Percentiles rank a stretch among this genome's conserved stretches.
phyloP scores from a whole-genome alignment of 352 stramenopile genomes.

The Globisporangium middletonii region DNA sequence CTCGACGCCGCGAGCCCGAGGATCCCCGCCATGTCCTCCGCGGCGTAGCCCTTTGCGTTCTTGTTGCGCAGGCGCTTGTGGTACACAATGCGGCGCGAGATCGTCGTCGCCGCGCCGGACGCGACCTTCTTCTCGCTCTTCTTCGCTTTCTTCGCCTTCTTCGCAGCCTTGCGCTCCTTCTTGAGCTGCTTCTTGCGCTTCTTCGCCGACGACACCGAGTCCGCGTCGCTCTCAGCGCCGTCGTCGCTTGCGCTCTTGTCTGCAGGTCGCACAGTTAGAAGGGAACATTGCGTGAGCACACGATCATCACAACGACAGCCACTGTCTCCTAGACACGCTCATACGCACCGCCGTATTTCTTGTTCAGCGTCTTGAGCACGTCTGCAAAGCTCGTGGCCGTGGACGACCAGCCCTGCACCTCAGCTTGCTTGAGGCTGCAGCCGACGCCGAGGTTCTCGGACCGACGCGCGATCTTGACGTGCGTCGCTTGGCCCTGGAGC shows the following conservation, averaged over 20 bases:
- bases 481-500: conserved; percentile 81
- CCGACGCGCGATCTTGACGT: conserved; percentile 85
- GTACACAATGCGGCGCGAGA: conserved; percentile 73
- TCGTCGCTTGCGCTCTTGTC: conserved; percentile 30
- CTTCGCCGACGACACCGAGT: conserved; percentile 19
- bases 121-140: conserved; percentile 55
- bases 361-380: conserved; percentile 82
- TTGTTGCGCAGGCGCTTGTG: conserved; percentile 83
- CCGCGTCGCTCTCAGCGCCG: conserved; percentile 19
- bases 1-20: conserved; percentile 59
- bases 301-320: background rate
- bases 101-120: conserved; percentile 27
- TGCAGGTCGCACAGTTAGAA: background rate
- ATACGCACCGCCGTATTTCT: conserved; percentile 48
- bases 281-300: background rate
- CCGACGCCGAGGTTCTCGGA: conserved; percentile 89
- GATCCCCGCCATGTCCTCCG: conserved; percentile 81
- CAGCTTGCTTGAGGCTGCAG: conserved; percentile 83
- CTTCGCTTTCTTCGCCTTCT: conserved; percentile 44
- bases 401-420: conserved; percentile 85
- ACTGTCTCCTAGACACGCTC: no score
- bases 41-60: conserved; percentile 80
- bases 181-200: conserved; percentile 46
- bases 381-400: conserved; percentile 76
- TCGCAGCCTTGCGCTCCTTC: conserved; percentile 54